Base-by-base conservation (phyloP, 2,329 filamentous ascomycete species). In the Hyphodiscus sp. region DNA sequence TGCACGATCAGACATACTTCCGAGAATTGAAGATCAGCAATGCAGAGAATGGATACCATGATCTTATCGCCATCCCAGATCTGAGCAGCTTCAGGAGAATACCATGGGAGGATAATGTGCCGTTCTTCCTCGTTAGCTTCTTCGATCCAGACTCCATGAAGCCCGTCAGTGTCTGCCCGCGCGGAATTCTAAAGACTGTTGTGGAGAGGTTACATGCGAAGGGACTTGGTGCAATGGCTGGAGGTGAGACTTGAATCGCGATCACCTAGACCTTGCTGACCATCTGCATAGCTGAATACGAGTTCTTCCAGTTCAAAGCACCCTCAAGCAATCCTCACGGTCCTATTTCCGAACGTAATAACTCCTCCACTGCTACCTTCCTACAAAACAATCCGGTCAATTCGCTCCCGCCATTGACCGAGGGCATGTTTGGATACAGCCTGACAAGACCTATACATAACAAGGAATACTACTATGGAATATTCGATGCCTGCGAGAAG, bases 351-450 rank as follows among this genome's bases (percentile, higher is more conserved):
- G 77, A 84, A 67, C 74, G 77, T 54, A 83, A 83, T 59, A 79
- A 79, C 9, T 82, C 85, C 29, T 84, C 87, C 0, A 87, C 89
- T 1, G 87, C 89, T 20, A 73, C 78, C 8, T 95, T 88, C 69
- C 80, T 95, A 41, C 78, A 81, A 64, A 74, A 85, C 7, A 90
- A 95, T 68, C 80, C 88, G 0, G 82, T 87, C 15, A 75, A 85
- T 47, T 71, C 82, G n/a, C 79, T 96, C 9, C 89, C 89, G 0
- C 76, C 87, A 20, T 74, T 96, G 49, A 95, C 91, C 9, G 89
- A 95, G 67, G 91, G 91, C 66, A 96, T 96, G 91, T 96, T 96
- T 65, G 91, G 91, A 55, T 96, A 96, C 75, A 94, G 89, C 59
- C 75, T 96, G 60, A 95, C 89, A 10, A 79, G 91, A 20, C 88